These are phyloP conservation scores for Rhamnella rubrinervis DNA, from an alignment of 331 rosid genomes.

Conservation along the genomic window DNA sequence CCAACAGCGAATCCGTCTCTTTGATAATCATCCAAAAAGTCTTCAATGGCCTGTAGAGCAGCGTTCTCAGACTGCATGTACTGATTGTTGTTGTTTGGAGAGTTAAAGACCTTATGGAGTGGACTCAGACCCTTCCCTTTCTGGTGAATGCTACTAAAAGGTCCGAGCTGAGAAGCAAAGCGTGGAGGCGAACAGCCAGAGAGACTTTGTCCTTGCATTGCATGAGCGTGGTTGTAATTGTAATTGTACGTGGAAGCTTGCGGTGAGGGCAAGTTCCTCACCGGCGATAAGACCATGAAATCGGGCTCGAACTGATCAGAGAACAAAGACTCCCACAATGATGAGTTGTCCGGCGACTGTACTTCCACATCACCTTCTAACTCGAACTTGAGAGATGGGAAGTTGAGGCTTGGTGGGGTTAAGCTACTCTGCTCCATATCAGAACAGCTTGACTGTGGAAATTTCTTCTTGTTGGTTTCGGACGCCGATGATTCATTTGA, in stretches of 20 bases:
- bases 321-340: slow-evolving; percentile 81
- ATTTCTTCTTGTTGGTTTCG: slow-evolving; percentile 42
- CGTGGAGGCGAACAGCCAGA: slow-evolving; percentile 72
- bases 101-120: slow-evolving; percentile 72
- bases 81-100: slow-evolving; percentile 54
- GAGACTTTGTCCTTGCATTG: slow-evolving; percentile 52
- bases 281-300: slow-evolving; percentile 83
- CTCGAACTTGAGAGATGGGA: slow-evolving; percentile 62
- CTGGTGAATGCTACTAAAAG: slow-evolving; percentile 36
- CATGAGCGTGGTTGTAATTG: slow-evolving; percentile 49
- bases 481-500: slow-evolving; percentile 44
- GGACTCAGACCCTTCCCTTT: slow-evolving; percentile 90
- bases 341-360: slow-evolving; percentile 70
- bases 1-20: slow-evolving; percentile 27
- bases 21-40: slow-evolving; percentile 66
- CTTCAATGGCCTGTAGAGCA: slow-evolving; percentile 65
- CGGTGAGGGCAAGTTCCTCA: slow-evolving; percentile 59
- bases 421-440: slow-evolving; percentile 46
- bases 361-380: slow-evolving; percentile 73
- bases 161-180: slow-evolving; percentile 47
- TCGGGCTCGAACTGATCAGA: slow-evolving; percentile 72
- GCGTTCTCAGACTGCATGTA: slow-evolving; percentile 55
- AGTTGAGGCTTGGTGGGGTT: slow-evolving; percentile 66
- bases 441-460: slow-evolving; percentile 25
- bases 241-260: slow-evolving; percentile 42